Percentiles rank a stretch among this genome's conserved stretches.
Conservation (phyloP, 306 rosid genomes). For the Prinsepia uniflora region DNA sequence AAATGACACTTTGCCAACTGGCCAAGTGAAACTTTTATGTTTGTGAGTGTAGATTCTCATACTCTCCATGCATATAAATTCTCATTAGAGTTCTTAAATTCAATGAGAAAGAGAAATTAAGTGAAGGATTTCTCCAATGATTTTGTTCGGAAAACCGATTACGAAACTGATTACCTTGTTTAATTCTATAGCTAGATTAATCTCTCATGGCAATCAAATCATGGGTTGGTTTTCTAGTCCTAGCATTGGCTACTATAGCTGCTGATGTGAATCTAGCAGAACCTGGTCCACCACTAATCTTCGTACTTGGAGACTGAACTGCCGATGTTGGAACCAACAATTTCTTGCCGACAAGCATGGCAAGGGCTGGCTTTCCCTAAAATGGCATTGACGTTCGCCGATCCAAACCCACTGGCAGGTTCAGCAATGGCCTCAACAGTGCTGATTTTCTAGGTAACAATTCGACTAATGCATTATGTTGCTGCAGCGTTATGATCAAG, state of each 20-base stretch:
- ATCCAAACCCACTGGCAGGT: constrained; percentile 30
- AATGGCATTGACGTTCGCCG: constrained; percentile 30
- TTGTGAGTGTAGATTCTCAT: neutral
- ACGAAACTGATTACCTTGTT: neutral
- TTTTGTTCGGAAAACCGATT: neutral
- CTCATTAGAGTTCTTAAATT: neutral
- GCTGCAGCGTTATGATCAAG: neutral
- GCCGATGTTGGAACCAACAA: constrained; percentile 36
- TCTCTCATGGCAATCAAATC: constrained; percentile 2
- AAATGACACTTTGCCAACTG: constrained; percentile 9
- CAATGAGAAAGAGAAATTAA: neutral
- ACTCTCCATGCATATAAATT: neutral
- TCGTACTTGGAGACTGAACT: constrained; percentile 30
- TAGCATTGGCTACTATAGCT: neutral
- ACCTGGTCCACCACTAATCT: constrained; percentile 19
- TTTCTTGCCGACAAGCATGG: constrained; percentile 25
- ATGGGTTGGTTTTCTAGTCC: neutral
- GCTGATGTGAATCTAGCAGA: constrained; percentile 8
- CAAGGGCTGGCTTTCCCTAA: constrained; percentile 29
- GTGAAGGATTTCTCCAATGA: neutral
- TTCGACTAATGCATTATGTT: too few relatives aligned
- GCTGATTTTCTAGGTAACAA: constrained; percentile 31
- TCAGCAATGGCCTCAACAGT: constrained; percentile 32
- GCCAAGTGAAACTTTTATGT: constrained; percentile 15
- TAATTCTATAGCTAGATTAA: neutral